Conservation (phyloP, 805 yeast species). For the Yarrowia sp. region DNA sequence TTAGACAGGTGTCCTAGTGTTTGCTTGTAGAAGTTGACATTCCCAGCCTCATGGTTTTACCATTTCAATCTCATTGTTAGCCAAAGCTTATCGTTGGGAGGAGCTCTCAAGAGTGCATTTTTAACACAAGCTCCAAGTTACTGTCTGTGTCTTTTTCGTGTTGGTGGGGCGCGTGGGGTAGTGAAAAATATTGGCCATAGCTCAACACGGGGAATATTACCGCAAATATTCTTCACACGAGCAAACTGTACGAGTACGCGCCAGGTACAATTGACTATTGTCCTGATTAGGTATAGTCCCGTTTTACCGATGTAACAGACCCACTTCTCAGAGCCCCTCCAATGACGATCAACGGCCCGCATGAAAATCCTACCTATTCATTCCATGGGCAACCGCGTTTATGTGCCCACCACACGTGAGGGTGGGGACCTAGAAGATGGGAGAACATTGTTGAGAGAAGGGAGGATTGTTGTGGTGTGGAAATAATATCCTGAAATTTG, state of each 20-base stretch:
- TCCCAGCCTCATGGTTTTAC: neutral
- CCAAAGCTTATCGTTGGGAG: neutral
- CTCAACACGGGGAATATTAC: too few relatives aligned
- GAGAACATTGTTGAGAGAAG: too few relatives aligned
- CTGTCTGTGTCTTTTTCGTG: neutral
- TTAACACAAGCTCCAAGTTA: neutral
- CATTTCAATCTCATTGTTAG: neutral
- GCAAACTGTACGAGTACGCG: too few relatives aligned
- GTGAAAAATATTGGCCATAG: neutral
- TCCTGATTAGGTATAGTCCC: too few relatives aligned
- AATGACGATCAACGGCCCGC: conserved; percentile 11
- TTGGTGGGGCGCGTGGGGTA: neutral
- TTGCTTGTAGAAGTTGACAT: too few relatives aligned
- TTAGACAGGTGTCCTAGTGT: too few relatives aligned
- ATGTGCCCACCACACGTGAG: neutral
- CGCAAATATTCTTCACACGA: too few relatives aligned
- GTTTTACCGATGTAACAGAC: too few relatives aligned
- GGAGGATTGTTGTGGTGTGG: neutral
- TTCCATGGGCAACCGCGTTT: neutral
- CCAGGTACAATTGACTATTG: too few relatives aligned
- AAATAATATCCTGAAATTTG: too few relatives aligned
- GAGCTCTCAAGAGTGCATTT: too few relatives aligned
- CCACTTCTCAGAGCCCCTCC: neutral
- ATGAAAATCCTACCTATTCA: neutral
- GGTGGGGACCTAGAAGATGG: neutral